Conservation (phyloP, 768 basidiomycete species). For the Serendipita vermifera region DNA sequence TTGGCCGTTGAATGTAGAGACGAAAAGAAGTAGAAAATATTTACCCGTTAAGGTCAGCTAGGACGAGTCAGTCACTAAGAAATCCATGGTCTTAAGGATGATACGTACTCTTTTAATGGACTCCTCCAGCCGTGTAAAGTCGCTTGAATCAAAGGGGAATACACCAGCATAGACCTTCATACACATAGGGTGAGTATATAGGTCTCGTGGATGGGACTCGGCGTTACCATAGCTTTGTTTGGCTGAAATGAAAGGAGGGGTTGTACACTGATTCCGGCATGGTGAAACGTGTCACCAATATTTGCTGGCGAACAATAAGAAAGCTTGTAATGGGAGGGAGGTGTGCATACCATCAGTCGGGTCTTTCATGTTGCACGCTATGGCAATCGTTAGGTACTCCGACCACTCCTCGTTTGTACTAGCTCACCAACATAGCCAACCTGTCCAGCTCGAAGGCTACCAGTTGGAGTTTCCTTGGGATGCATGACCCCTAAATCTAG, state of each 20-base stretch:
- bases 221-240: constrained; percentile 77
- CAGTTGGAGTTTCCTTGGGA: constrained; percentile 73
- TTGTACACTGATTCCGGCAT: constrained; percentile 55
- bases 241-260: constrained; percentile 86
- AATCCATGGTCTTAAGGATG: too few species aligned
- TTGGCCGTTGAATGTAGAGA: not conserved
- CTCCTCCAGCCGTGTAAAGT: constrained; percentile 91
- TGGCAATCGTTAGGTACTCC: constrained; percentile 15
- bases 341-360: constrained; percentile 63
- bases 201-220: not conserved
- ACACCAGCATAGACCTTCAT: constrained; percentile 82
- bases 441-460: constrained; percentile 57
- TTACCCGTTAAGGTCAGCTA: constrained; percentile 56
- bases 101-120: constrained; percentile 70
- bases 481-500: constrained; percentile 80
- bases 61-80: constrained; percentile 6
- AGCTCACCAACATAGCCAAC: constrained; percentile 53
- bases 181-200: not conserved
- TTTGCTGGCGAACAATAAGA: constrained; percentile 41
- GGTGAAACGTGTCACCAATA: constrained; percentile 87
- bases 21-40: not conserved
- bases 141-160: constrained; percentile 81
- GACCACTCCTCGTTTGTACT: not conserved
- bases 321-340: not conserved
- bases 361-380: constrained; percentile 95